Conservation (phyloP, 805 yeast species). For the Nakazawaea wickerhamii region DNA sequence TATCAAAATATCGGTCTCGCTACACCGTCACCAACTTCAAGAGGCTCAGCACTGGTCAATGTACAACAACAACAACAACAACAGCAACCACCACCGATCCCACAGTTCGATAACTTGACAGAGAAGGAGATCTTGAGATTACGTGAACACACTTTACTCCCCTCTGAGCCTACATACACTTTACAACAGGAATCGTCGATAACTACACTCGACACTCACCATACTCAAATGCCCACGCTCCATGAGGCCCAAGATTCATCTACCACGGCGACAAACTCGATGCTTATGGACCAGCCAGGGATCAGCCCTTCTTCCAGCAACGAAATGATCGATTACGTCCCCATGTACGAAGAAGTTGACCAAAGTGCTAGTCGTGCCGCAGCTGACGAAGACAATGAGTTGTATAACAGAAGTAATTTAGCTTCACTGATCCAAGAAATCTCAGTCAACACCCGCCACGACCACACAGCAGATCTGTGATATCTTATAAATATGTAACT, state of each 20-base stretch:
- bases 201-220: background rate
- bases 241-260: background rate
- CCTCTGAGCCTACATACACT: slow-evolving; percentile 43
- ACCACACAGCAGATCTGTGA: too few relatives aligned
- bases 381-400: slow-evolving; percentile 4
- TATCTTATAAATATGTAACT: too few relatives aligned
- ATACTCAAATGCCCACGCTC: background rate
- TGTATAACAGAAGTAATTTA: slow-evolving; percentile 4
- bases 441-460: background rate
- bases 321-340: slow-evolving; percentile 10
- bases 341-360: slow-evolving; percentile 9
- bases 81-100: slow-evolving; percentile 11
- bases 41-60: background rate
- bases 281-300: background rate
- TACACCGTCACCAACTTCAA: slow-evolving; percentile 1
- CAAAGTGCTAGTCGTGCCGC: background rate
- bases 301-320: background rate
- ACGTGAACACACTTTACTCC: slow-evolving; percentile 55
- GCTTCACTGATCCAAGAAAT: slow-evolving; percentile 4
- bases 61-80: background rate
- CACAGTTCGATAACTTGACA: slow-evolving; percentile 24
- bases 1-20: slow-evolving; percentile 1
- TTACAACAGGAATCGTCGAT: background rate
- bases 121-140: slow-evolving; percentile 55
- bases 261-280: background rate